A percentile compares a stretch with the other conserved stretches of the same genome.
phyloP scores from a whole-genome alignment of 495 filamentous ascomycete genomes.

The Daldinia loculata region DNA sequence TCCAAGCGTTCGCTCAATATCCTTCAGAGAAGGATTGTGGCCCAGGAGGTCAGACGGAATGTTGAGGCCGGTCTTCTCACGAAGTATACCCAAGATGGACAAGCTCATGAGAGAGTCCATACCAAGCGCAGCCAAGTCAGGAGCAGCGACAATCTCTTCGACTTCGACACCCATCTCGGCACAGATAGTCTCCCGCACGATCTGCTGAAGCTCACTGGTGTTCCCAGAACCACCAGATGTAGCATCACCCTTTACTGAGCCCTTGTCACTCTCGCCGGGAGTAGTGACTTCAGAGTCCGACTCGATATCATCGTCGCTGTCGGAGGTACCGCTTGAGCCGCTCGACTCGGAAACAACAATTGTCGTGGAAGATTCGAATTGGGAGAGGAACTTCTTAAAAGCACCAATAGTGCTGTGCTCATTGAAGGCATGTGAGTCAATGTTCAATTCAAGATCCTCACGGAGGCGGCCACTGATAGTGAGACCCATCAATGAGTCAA shows the following conservation, averaged over 20 bases:
- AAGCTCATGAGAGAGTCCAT: conserved; percentile 70
- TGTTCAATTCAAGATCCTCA: conserved; percentile 64
- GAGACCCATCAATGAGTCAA: conserved; percentile 69
- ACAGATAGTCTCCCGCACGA: conserved; percentile 67
- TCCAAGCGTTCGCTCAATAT: conserved; percentile 59
- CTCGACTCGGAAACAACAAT: conserved; percentile 47
- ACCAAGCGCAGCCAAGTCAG: conserved; percentile 63
- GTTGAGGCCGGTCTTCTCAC: conserved; percentile 63
- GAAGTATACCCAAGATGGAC: conserved; percentile 63
- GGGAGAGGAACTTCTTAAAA: conserved; percentile 65
- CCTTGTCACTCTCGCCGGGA: conserved; percentile 56
- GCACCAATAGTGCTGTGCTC: conserved; percentile 64
- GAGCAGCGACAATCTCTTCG: conserved; percentile 65
- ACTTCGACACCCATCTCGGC: conserved; percentile 73
- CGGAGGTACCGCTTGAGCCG: conserved; percentile 45
- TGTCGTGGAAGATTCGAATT: conserved; percentile 52
- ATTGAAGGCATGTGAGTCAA: conserved; percentile 64
- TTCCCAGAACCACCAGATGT: conserved; percentile 39
- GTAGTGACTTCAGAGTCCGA: conserved; percentile 60
- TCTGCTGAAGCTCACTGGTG: conserved; percentile 57
- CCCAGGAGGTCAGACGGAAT: conserved; percentile 60
- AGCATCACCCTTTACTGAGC: conserved; percentile 53
- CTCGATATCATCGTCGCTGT: conserved; percentile 54
- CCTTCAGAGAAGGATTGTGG: conserved; percentile 56
- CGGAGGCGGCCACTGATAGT: conserved; percentile 62